Conservation (phyloP, 108 stramenopile genomes). For the Discostella stelligeroides region DNA sequence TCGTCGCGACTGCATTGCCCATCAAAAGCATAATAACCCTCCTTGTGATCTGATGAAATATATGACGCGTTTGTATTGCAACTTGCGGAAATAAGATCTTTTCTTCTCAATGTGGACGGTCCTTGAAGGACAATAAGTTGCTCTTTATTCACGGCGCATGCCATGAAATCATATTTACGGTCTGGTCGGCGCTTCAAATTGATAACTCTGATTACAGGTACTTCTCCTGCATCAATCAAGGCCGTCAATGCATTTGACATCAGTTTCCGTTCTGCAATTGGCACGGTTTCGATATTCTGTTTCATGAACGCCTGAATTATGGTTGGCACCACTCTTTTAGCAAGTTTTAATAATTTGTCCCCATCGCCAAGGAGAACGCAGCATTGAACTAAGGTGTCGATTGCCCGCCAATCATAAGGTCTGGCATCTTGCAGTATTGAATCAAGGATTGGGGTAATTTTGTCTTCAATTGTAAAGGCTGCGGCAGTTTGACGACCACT, state of each 20-base stretch:
- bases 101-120: slow-evolving; percentile 32
- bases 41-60: neutral
- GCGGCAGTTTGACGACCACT: slow-evolving; percentile 36
- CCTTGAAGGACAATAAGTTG: slow-evolving; percentile 61
- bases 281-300: neutral
- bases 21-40: slow-evolving; percentile 71
- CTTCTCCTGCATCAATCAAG: slow-evolving; percentile 38
- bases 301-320: slow-evolving; percentile 4
- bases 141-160: slow-evolving; percentile 53
- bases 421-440: slow-evolving; percentile 9
- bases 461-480: slow-evolving; percentile 29
- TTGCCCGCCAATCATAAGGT: slow-evolving; percentile 25
- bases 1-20: slow-evolving; percentile 50
- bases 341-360: slow-evolving; percentile 14
- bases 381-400: slow-evolving; percentile 41
- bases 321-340: slow-evolving; percentile 24
- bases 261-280: neutral
- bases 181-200: slow-evolving; percentile 73
- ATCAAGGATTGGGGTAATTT: slow-evolving; percentile 26
- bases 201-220: slow-evolving; percentile 62
- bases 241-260: slow-evolving; percentile 30
- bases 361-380: slow-evolving; percentile 50
- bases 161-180: slow-evolving; percentile 58
- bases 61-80: neutral
- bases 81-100: neutral